A percentile compares a stretch with the other conserved stretches of the same genome.
Evolutionary conservation across 1,284 basidiomycete genomes (phyloP).

Genomic region (Trichosporon ovoides): DNA sequence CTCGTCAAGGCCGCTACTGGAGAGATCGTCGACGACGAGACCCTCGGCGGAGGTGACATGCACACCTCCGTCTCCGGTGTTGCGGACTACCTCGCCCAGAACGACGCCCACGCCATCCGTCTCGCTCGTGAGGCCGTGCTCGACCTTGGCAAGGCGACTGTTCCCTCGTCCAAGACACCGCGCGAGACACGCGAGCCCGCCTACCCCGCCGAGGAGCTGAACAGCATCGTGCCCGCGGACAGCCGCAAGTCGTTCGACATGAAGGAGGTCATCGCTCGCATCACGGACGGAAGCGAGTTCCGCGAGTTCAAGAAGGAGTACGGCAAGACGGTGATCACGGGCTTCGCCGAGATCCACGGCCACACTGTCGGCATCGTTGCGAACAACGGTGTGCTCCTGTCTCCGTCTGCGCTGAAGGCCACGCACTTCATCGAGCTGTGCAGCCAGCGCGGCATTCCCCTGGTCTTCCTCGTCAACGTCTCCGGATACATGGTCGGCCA

Average conservation of each 20-base stretch:
- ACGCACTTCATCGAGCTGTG: slow-evolving; percentile 94
- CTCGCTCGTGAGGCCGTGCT: slow-evolving; percentile 76
- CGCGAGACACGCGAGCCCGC: slow-evolving; percentile 55
- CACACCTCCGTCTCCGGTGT: slow-evolving; percentile 91
- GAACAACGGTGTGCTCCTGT: slow-evolving; percentile 92
- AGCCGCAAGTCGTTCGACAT: slow-evolving; percentile 84
- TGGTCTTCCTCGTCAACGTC: slow-evolving; percentile 91
- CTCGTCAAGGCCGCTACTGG: slow-evolving; percentile 93
- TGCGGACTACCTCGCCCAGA: slow-evolving; percentile 81
- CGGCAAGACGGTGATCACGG: slow-evolving; percentile 82
- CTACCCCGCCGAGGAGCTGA: slow-evolving; percentile 72
- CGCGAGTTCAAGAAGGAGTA: slow-evolving; percentile 95
- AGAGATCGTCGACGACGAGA: slow-evolving; percentile 87
- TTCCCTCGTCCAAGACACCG: slow-evolving; percentile 10
- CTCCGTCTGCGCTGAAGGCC: slow-evolving; percentile 85
- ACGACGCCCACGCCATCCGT: slow-evolving; percentile 81
- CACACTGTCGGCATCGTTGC: slow-evolving; percentile 80
- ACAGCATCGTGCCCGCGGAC: slow-evolving; percentile 87
- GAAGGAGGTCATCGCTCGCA: slow-evolving; percentile 82
- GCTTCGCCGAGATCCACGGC: slow-evolving; percentile 85
- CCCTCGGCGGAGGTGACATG: slow-evolving; percentile 76
- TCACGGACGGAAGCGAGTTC: slow-evolving; percentile 87
- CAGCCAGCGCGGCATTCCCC: slow-evolving; percentile 80
- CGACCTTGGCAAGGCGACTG: slow-evolving; percentile 58
- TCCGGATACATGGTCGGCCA: slow-evolving; percentile 91